Conservation (phyloP, 345 rosid species). For the Dimocarpus longan region DNA sequence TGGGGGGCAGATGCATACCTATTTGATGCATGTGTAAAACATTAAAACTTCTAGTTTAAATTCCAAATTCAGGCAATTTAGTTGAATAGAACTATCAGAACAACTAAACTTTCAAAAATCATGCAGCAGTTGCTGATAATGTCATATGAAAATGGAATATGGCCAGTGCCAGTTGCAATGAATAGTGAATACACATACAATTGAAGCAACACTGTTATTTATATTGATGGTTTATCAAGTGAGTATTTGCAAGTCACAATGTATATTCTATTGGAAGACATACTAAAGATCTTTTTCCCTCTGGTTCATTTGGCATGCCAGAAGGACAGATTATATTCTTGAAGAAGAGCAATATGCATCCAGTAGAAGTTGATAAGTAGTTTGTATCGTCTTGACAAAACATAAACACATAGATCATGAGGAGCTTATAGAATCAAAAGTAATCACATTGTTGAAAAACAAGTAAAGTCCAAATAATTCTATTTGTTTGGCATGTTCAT, state of each 20-base stretch:
- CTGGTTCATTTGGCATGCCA: neutral
- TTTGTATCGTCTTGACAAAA: neutral
- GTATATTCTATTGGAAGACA: neutral
- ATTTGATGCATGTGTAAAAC: constrained; percentile 15
- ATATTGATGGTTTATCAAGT: neutral
- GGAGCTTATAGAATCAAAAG: neutral
- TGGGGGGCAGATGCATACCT: constrained; percentile 95
- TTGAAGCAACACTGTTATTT: neutral
- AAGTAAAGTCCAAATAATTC: neutral
- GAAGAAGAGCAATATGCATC: neutral
- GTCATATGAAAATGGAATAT: neutral
- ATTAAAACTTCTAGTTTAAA: neutral
- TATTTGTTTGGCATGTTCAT: neutral
- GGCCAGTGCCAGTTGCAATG: neutral
- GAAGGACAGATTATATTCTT: neutral
- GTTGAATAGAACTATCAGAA: neutral
- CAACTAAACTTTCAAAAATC: neutral
- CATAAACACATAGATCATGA: neutral
- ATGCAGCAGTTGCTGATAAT: neutral
- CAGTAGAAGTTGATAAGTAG: neutral
- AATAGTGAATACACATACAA: neutral
- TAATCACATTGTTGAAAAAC: neutral
- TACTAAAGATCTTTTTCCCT: neutral
- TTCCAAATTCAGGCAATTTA: neutral
- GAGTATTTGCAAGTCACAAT: neutral